These are phyloP conservation scores for Canavalia ensiformis DNA, from an alignment of 306 rosid genomes.

Conservation along the genomic window DNA sequence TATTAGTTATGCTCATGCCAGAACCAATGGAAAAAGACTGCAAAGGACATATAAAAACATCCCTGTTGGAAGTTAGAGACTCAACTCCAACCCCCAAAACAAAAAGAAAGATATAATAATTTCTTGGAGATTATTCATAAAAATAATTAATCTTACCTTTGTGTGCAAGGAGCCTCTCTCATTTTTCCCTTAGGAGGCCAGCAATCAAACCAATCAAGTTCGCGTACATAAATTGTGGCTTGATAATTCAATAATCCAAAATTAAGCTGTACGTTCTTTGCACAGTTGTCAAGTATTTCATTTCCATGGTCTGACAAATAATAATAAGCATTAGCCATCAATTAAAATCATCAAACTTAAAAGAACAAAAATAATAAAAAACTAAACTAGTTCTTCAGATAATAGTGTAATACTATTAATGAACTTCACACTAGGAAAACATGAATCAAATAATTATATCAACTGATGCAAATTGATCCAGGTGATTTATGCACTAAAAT, in stretches of 20 bases:
- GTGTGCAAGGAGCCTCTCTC: slow-evolving; percentile 53
- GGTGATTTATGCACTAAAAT: slow-evolving; percentile 13
- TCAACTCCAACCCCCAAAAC: slow-evolving; percentile 32
- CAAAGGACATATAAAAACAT: slow-evolving; percentile 9
- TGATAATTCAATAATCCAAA: slow-evolving; percentile 56
- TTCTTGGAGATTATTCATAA: slow-evolving; percentile 12
- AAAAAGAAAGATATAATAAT: slow-evolving; percentile 23
- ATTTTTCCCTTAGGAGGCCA: slow-evolving; percentile 77
- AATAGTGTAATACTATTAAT: neutral
- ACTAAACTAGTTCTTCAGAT: slow-evolving; percentile 9
- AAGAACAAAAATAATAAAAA: slow-evolving; percentile 14
- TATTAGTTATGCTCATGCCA: slow-evolving; percentile 6
- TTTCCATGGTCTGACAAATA: slow-evolving; percentile 76
- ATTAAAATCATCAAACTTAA: slow-evolving; percentile 31
- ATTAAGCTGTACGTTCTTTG: slow-evolving; percentile 75
- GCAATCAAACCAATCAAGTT: slow-evolving; percentile 83
- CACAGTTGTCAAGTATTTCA: slow-evolving; percentile 85
- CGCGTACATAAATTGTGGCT: slow-evolving; percentile 68
- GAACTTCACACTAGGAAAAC: neutral
- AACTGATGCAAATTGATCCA: neutral
- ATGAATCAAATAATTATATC: slow-evolving; percentile 1
- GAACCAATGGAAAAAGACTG: slow-evolving; percentile 21
- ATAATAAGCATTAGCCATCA: slow-evolving; percentile 29
- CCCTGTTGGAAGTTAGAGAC: slow-evolving; percentile 21
- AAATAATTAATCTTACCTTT: slow-evolving; percentile 56